Conservation (phyloP, 2,329 filamentous ascomycete genomes). For the Ilyonectria mors-panacis region DNA sequence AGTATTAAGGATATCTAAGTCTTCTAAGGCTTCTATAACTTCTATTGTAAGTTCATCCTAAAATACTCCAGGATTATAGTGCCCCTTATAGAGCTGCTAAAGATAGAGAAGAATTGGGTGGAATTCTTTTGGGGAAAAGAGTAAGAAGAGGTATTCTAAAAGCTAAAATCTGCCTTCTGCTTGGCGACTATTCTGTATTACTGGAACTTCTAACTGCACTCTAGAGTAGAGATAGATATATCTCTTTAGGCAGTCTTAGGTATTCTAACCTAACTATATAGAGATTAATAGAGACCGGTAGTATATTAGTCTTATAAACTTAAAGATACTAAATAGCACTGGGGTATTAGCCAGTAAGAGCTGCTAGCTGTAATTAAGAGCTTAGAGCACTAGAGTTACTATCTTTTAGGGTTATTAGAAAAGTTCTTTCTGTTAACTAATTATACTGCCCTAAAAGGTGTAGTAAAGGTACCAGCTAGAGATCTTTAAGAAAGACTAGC, state of each 20-base stretch:
- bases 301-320: no score
- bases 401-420: no score
- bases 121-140: not conserved
- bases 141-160: not conserved
- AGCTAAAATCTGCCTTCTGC: not conserved
- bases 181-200: not conserved
- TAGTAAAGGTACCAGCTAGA: not conserved
- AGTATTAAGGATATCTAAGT: not conserved
- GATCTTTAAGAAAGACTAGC: not conserved
- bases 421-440: not conserved
- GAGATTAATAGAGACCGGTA: no score
- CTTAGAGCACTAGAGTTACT: no score
- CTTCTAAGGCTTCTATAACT: not conserved
- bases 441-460: not conserved
- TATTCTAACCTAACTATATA: no score
- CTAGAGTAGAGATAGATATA: no score
- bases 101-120: not conserved
- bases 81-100: not conserved
- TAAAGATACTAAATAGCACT: not conserved
- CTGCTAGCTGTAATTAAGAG: not conserved
- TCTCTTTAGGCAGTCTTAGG: no score
- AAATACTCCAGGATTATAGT: not conserved
- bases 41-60: not conserved
- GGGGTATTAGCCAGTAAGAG: not conserved
- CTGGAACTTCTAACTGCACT: not conserved